Conservation (phyloP, 176 grass and related monocot genomes). For the Phoenix dactylifera region DNA sequence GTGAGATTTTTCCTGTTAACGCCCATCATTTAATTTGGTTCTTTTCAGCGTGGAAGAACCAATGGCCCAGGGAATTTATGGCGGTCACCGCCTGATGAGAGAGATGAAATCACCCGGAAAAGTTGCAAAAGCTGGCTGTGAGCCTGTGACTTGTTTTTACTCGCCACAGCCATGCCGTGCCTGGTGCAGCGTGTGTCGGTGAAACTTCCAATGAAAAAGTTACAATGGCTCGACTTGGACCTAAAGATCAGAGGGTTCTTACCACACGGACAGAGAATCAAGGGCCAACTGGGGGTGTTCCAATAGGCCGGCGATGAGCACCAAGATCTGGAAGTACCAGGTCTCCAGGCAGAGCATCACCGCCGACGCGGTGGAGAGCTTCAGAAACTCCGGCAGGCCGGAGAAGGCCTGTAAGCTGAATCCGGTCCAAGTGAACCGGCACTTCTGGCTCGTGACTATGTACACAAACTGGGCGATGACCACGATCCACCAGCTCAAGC, state of each 20-base stretch:
- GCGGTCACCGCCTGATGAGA: too few relatives aligned
- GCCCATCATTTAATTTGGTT: too few relatives aligned
- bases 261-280: constrained; percentile 86
- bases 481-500: constrained; percentile 63
- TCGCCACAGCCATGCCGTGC: too few relatives aligned
- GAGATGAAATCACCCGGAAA: too few relatives aligned
- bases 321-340: constrained; percentile 90
- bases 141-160: too few relatives aligned
- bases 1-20: too few relatives aligned
- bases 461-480: constrained; percentile 68
- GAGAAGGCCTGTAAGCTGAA: constrained; percentile 69
- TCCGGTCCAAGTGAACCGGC: constrained; percentile 57
- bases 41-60: too few relatives aligned
- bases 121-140: too few relatives aligned
- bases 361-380: constrained; percentile 58
- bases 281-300: constrained; percentile 66
- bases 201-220: too few relatives aligned
- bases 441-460: constrained; percentile 53
- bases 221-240: neutral
- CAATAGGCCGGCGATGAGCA: constrained; percentile 77
- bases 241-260: neutral
- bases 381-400: constrained; percentile 56
- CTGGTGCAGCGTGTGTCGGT: too few relatives aligned
- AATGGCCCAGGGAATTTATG: too few relatives aligned
- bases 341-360: constrained; percentile 91